phyloP scores from a whole-genome alignment of 495 filamentous ascomycete species.

The Geoglossum glabrum region DNA sequence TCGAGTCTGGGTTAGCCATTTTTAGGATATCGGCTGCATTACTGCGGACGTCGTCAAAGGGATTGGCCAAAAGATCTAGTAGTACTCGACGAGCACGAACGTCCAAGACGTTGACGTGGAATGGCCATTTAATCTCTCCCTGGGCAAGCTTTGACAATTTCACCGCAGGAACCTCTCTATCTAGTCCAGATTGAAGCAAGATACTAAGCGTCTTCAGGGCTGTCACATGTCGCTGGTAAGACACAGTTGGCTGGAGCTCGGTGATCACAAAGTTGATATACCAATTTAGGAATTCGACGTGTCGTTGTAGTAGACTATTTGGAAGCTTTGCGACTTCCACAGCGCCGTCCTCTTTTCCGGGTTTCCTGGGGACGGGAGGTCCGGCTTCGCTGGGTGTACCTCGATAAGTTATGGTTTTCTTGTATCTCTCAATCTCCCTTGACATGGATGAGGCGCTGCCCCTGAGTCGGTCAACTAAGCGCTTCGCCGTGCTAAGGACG shows the following conservation, averaged over 20 bases:
- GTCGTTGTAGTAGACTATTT: constrained; percentile 4
- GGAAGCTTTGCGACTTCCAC: constrained; percentile 12
- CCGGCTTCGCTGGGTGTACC: neutral
- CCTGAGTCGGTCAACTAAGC: constrained; percentile 45
- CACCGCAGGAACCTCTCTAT: constrained; percentile 9
- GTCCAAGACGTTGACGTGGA: constrained; percentile 7
- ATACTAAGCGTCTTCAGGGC: constrained; percentile 45
- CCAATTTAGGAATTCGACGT: constrained; percentile 36
- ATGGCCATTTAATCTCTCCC: constrained; percentile 26
- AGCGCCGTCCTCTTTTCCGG: neutral
- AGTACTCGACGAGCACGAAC: constrained; percentile 23
- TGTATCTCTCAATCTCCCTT: constrained; percentile 19
- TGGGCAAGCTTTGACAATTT: constrained; percentile 16
- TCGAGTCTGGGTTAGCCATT: constrained; percentile 18
- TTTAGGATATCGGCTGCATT: constrained; percentile 38
- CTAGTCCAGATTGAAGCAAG: constrained; percentile 36
- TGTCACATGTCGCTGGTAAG: constrained; percentile 74
- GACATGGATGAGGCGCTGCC: constrained; percentile 24
- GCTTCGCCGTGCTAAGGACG: constrained; percentile 42
- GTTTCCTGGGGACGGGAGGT: neutral
- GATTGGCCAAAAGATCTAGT: constrained; percentile 61
- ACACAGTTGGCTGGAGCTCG: constrained; percentile 54
- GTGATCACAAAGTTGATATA: constrained; percentile 49
- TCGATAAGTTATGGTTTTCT: constrained; percentile 1
- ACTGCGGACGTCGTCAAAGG: constrained; percentile 79